These are phyloP conservation scores for Physaria fendleri DNA, from an alignment of 345 rosid species.

Conservation along the genomic window DNA sequence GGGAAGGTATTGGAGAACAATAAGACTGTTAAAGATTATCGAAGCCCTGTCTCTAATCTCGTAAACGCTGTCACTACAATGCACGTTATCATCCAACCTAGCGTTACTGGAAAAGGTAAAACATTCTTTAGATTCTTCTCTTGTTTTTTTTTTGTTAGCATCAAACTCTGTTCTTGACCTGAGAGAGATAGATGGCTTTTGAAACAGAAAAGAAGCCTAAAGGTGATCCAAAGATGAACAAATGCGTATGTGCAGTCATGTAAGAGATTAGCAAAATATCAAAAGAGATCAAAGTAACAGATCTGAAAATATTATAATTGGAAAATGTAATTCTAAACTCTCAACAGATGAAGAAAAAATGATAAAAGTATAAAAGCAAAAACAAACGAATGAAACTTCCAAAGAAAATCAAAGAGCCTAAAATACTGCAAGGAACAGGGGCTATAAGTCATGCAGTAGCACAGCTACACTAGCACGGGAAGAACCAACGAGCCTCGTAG, in stretches of 20 bases:
- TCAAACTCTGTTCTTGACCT: neutral
- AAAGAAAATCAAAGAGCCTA: neutral
- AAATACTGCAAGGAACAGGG: neutral
- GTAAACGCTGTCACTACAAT: slow-evolving; percentile 91
- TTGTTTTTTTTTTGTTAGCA: neutral
- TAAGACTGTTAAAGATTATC: slow-evolving; percentile 73
- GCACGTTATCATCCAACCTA: slow-evolving; percentile 93
- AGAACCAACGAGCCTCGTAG: slow-evolving; percentile 10
- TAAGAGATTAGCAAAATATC: slow-evolving; percentile 27
- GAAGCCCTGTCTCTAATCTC: slow-evolving; percentile 67
- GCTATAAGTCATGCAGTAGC: neutral
- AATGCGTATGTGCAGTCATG: slow-evolving; percentile 79
- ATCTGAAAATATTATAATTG: neutral
- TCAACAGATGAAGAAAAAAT: neutral
- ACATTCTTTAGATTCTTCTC: neutral
- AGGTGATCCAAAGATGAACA: slow-evolving; percentile 57
- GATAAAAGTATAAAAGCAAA: neutral
- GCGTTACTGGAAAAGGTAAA: slow-evolving; percentile 65
- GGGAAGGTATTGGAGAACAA: slow-evolving; percentile 90
- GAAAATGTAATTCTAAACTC: neutral
- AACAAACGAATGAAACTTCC: neutral
- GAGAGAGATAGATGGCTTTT: slow-evolving; percentile 8
- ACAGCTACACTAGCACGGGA: slow-evolving; percentile 1
- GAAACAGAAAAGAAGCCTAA: slow-evolving; percentile 66
- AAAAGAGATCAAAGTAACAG: too few species aligned